These are phyloP conservation scores for Arxiozyma heterogenica DNA, from an alignment of 1,139 yeast species.

Conservation along the genomic window DNA sequence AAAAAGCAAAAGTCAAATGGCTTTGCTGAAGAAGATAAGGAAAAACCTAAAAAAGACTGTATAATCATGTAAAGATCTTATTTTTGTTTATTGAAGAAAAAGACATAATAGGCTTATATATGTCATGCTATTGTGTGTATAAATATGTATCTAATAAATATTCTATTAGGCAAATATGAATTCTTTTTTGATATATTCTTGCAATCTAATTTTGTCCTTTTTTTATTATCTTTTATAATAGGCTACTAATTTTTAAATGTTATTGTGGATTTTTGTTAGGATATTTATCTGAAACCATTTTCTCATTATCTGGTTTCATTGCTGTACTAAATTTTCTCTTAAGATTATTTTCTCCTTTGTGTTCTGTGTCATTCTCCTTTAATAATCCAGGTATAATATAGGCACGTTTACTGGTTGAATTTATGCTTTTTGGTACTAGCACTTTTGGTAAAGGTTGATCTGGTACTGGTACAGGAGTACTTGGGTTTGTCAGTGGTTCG, in stretches of 20 bases:
- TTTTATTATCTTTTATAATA: no score
- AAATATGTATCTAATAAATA: not conserved
- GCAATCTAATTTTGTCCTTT: not conserved
- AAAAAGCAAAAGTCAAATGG: not conserved
- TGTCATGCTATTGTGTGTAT: not conserved
- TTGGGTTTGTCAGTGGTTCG: constrained; percentile 9
- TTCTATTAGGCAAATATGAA: not conserved
- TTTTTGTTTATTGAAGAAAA: not conserved
- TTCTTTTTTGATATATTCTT: not conserved
- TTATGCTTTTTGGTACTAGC: constrained; percentile 19
- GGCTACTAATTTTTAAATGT: not conserved
- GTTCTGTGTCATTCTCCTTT: constrained; percentile 4
- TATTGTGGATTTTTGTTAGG: not conserved
- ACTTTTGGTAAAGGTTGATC: constrained; percentile 25
- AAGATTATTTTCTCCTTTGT: constrained; percentile 9
- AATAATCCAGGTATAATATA: constrained; percentile 7
- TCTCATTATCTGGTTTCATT: not conserved
- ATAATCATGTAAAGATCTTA: constrained; percentile 31
- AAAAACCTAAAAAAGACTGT: constrained; percentile 31
- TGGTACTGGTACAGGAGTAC: constrained; percentile 27
- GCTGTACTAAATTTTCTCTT: constrained; percentile 14
- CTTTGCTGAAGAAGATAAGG: constrained; percentile 16
- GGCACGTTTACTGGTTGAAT: constrained; percentile 14
- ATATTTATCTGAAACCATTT: not conserved
- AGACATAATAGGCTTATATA: not conserved